A percentile compares a stretch with the other conserved stretches of the same genome.
phyloP scores from a whole-genome alignment of 257 asterid species.

The Nicotiana attenuata region DNA sequence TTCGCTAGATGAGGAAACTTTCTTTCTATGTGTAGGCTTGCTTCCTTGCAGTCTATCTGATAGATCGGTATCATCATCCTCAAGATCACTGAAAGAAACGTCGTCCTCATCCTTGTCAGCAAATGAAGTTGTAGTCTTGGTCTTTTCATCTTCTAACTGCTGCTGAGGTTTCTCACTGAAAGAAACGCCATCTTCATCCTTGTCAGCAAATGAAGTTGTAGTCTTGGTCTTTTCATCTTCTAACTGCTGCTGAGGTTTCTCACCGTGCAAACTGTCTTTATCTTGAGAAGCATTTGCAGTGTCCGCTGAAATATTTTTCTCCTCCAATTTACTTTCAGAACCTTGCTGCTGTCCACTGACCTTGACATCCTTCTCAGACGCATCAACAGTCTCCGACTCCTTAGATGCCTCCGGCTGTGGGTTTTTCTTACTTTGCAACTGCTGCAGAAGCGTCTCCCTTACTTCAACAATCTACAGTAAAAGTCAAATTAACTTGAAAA shows the following conservation, averaged over 20 bases:
- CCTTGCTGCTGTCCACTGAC: conserved; percentile 16
- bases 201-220: conserved; percentile 18
- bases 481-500: conserved; percentile 7
- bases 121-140: conserved; percentile 8
- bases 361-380: background rate
- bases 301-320: conserved; percentile 19
- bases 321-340: conserved; percentile 13
- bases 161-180: conserved; percentile 20
- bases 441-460: conserved; percentile 58
- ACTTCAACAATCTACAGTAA: conserved; percentile 46
- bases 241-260: conserved; percentile 20
- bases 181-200: conserved; percentile 43
- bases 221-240: conserved; percentile 15
- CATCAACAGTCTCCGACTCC: conserved; percentile 24
- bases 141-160: conserved; percentile 19
- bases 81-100: conserved; percentile 75
- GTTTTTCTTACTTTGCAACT: conserved; percentile 39
- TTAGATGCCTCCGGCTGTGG: conserved; percentile 30
- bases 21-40: conserved; percentile 24
- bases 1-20: conserved; percentile 30
- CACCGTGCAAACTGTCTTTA: conserved; percentile 17
- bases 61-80: conserved; percentile 45
- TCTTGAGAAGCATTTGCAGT: conserved; percentile 20
- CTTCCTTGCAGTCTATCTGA: conserved; percentile 19
- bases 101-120: conserved; percentile 36